phyloP scores from a whole-genome alignment of 768 basidiomycete species.

The Leccinum obscurum region DNA sequence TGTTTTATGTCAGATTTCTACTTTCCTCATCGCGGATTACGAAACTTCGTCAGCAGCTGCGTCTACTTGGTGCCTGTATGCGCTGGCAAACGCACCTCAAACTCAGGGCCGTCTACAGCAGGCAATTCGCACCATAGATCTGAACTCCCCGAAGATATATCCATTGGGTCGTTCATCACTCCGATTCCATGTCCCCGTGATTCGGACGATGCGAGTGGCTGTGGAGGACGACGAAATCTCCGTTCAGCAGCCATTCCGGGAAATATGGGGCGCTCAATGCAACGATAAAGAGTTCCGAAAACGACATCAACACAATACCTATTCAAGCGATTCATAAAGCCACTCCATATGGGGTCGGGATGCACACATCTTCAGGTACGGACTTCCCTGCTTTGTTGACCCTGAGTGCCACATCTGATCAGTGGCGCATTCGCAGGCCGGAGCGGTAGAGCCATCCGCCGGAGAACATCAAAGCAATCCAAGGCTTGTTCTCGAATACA shows the following conservation, averaged over 20 bases:
- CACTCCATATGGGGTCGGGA: conserved; percentile 63
- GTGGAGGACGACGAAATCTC: conserved; percentile 53
- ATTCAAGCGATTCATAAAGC: conserved; percentile 60
- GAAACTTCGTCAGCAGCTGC: conserved; percentile 56
- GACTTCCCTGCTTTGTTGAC: conserved; percentile 22
- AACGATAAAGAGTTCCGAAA: conserved; percentile 42
- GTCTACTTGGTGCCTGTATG: conserved; percentile 63
- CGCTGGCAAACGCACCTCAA: conserved; percentile 46
- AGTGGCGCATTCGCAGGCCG: conserved; percentile 39
- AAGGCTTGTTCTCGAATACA: conserved; percentile 53
- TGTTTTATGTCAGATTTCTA: conserved; percentile 61
- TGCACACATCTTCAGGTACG: conserved; percentile 58
- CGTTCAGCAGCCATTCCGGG: conserved; percentile 36
- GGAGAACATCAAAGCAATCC: conserved; percentile 38
- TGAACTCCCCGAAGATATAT: conserved; percentile 25
- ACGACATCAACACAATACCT: conserved; percentile 60
- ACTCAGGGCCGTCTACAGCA: conserved; percentile 49
- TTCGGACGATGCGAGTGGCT: conserved; percentile 58
- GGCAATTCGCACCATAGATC: conserved; percentile 39
- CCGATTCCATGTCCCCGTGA: conserved; percentile 55
- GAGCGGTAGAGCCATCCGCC: conserved; percentile 52
- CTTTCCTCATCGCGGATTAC: conserved; percentile 65
- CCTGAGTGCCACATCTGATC: conserved; percentile 24
- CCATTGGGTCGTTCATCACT: conserved; percentile 53
- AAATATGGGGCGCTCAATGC: conserved; percentile 30